Conservation (phyloP, 2,329 filamentous ascomycete species). For the Hypomyces perniciosus region DNA sequence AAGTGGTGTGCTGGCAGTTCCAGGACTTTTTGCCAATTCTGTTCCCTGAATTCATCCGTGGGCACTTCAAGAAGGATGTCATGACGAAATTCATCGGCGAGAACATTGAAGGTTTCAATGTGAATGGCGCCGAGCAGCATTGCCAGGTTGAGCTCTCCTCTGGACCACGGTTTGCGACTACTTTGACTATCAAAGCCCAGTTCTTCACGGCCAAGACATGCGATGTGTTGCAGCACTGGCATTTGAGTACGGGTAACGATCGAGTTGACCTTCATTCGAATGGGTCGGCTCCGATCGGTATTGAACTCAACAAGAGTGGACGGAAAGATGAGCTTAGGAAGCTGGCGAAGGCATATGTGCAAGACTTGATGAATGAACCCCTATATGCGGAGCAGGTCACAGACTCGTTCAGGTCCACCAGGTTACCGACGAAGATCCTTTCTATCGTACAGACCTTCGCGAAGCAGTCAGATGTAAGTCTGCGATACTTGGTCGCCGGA, state of each 20-base stretch:
- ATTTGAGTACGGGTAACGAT: conserved; percentile 33
- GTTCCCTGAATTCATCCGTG: conserved; percentile 47
- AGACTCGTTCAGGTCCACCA: conserved; percentile 38
- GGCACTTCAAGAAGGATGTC: conserved; percentile 45
- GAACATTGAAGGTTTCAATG: conserved; percentile 41
- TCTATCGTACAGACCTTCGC: conserved; percentile 43
- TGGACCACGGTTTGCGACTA: conserved; percentile 37
- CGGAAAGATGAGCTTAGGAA: conserved; percentile 42
- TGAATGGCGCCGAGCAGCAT: conserved; percentile 34
- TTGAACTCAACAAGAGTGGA: conserved; percentile 37
- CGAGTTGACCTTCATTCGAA: conserved; percentile 36
- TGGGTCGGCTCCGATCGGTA: conserved; percentile 43
- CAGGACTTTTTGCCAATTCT: conserved; percentile 47
- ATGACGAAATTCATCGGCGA: conserved; percentile 43
- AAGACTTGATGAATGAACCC: conserved; percentile 43
- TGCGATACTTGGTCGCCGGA: neutral
- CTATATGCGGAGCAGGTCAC: conserved; percentile 46
- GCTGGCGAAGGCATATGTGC: conserved; percentile 42
- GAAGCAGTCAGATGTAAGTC: conserved; percentile 37
- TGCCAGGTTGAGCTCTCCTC: conserved; percentile 45
- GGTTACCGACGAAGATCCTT: conserved; percentile 42
- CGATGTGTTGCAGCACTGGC: conserved; percentile 48
- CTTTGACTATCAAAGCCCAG: conserved; percentile 42
- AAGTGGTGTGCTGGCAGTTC: conserved; percentile 55
- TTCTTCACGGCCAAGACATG: conserved; percentile 45